These are phyloP conservation scores for Populus simonii DNA, from an alignment of 345 rosid species.

Conservation along the genomic window DNA sequence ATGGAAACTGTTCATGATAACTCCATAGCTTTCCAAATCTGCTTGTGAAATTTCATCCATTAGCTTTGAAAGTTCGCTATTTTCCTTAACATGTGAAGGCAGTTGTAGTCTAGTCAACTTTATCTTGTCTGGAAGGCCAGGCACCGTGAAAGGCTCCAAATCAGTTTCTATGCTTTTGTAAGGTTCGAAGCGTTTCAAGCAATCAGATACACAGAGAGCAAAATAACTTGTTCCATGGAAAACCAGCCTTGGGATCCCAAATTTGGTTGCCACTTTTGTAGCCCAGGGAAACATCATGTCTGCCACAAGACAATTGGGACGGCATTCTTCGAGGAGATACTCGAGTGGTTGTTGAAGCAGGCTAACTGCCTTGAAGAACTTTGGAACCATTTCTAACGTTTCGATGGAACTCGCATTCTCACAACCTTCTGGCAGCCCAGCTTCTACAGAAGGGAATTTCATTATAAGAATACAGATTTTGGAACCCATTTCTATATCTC, in stretches of 20 bases:
- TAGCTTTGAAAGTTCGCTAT: constrained; percentile 1
- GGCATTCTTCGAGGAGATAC: constrained; percentile 31
- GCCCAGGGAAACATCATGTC: constrained; percentile 66
- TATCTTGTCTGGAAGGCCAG: constrained; percentile 48
- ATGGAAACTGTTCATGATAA: constrained; percentile 17
- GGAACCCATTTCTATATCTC: not conserved
- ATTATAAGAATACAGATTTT: constrained; percentile 4
- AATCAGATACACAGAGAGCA: constrained; percentile 30
- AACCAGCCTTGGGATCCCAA: constrained; percentile 48
- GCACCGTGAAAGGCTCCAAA: constrained; percentile 41
- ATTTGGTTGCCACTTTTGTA: constrained; percentile 42
- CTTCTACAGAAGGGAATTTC: constrained; percentile 18
- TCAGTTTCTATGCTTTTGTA: constrained; percentile 35
- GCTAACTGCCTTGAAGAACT: constrained; percentile 29
- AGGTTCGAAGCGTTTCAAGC: constrained; percentile 39
- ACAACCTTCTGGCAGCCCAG: constrained; percentile 22
- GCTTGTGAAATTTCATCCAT: not conserved
- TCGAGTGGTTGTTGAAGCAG: constrained; percentile 46
- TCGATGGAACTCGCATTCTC: constrained; percentile 13
- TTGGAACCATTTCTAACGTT: constrained; percentile 3
- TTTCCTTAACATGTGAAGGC: not conserved
- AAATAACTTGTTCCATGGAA: constrained; percentile 52
- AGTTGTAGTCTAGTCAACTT: constrained; percentile 39
- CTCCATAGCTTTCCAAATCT: constrained; percentile 14
- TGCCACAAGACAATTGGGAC: constrained; percentile 52